Evolutionary conservation across 2,329 filamentous ascomycete genomes (phyloP).

Genomic region (Macrophomina tecta): DNA sequence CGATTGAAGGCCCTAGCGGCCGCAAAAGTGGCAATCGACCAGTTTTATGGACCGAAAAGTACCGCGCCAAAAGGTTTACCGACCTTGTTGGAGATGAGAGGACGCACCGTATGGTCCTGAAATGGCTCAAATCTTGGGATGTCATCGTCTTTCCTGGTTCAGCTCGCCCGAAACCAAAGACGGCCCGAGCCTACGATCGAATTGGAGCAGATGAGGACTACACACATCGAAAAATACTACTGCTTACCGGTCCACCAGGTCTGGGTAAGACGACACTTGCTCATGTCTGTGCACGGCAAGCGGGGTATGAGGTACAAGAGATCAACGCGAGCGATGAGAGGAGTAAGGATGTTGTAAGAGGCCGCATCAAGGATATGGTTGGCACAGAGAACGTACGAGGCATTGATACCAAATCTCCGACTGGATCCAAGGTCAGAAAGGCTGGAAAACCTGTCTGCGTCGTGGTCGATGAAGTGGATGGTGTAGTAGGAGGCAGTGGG

Average conservation of each 20-base stretch:
- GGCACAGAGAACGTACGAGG: constrained; percentile 92
- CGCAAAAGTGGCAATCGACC: constrained; percentile 47
- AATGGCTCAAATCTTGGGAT: constrained; percentile 96
- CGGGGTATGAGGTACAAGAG: constrained; percentile 94
- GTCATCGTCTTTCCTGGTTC: constrained; percentile 85
- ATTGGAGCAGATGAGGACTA: constrained; percentile 66
- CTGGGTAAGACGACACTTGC: constrained; percentile 95
- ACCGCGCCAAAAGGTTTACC: constrained; percentile 87
- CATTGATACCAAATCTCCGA: constrained; percentile 60
- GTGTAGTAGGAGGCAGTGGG: constrained; percentile 81
- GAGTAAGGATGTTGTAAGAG: constrained; percentile 86
- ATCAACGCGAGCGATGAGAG: constrained; percentile 98
- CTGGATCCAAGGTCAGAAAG: constrained; percentile 66
- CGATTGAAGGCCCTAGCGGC: constrained; percentile 43
- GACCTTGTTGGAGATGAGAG: constrained; percentile 94
- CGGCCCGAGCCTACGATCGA: constrained; percentile 53
- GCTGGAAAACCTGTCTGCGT: constrained; percentile 88
- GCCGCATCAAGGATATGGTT: constrained; percentile 86
- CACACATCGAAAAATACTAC: constrained; percentile 82
- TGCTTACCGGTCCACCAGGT: constrained; percentile 90
- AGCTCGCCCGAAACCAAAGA: constrained; percentile 61
- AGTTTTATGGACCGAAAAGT: constrained; percentile 95
- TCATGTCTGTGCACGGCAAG: constrained; percentile 93
- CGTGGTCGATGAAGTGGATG: constrained; percentile 95
- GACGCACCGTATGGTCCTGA: constrained; percentile 86